Base-by-base conservation (phyloP, 768 basidiomycete genomes). In the Tephrocybe sp. region DNA sequence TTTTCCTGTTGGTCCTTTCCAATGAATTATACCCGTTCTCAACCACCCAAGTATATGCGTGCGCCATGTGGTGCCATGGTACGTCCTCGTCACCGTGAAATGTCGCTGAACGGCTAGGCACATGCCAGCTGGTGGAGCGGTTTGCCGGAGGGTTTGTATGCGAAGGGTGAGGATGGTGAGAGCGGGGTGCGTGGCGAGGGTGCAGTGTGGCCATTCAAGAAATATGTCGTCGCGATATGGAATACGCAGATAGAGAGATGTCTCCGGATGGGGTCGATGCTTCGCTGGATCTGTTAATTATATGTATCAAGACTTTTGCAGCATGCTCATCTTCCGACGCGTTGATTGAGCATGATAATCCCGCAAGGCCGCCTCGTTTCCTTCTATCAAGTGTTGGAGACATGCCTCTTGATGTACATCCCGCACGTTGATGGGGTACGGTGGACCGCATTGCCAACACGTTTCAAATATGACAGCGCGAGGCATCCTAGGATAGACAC, bases 21-120 rank as follows among this genome's bases (percentile, higher is more conserved):
- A 72, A 68, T 39, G 70, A 70, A 50, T 70, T 63, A 37, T 69
- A 66, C 56, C 80, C 78, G 64, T 85, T 81, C 52, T 84, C 78
- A 44, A 74, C 71, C 6, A 78, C 78, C 74, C 77, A 82, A 5
- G 72, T 63, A 55, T 73, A 76, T 8, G 78, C 72, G 21, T 74
- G 62, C 10, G 69, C 65, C 70, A 73, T 72, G 32, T 76, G 72
- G 49, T 69, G 60, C 74, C 76, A 76, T 11, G 75, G 68, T 33
- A 41, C 50, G 20, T 61, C 62, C 6, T 57, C 44, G 48, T 48
- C 58, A 30, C 42, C 36, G 18, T 46, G 52, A 28, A 50, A 24
- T 32, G 38, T 53, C 7, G 44, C 51, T 24, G 53, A 40, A 28
- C 50, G 53, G 25, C 42, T 50, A 28, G 46, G 44, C 11, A 30